Evolutionary conservation across 2,329 filamentous ascomycete species (phyloP), one percentile per base, ranked within the genome.

Genomic region (Sarocladium strictum): DNA sequence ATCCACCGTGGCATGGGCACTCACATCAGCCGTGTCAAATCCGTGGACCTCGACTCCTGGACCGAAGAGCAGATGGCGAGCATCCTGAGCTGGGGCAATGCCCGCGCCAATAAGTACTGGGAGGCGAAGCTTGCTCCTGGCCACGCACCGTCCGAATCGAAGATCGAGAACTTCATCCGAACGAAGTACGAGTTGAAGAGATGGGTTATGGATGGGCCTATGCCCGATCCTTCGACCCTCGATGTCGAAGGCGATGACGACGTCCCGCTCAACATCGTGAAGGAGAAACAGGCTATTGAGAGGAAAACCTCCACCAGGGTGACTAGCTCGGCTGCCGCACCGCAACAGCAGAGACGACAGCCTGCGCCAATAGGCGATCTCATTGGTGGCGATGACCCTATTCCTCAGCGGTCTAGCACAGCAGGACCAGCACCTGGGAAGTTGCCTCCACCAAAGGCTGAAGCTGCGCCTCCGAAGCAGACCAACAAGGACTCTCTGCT

Each of bases 91-190:
- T 99, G 94, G 95, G 94, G 94, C 57, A 99, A 99, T 70, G 83
- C 87, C 55, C 86, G 92, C 70, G 94, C 94, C 55, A 99, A 99
- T 76, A 97, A 96, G 78, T 96, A 97, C 71, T 99, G 93, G 93
- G 95, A 99, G 73, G 84, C 89, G 58, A 99, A 97, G 75, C 75
- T 99, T 65, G 91, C 93, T 2, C 75, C 87, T 14, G 92, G 92
- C 57, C 94, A 99, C 72, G 84, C 93, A 47, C 94, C 94, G 1
- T 96, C 93, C 21, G 95, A 99, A 76, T 83, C 89, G 61, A 99
- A 99, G 80, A 97, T 99, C 63, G 94, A 99, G 80, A 99, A 97
- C 77, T 99, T 99, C 67, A 97, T 99, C 64, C 86, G 94, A 61
- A 99, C 95, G 55, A 99, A 99, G 73, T 99, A 99, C 72, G 94